phyloP scores from a whole-genome alignment of 441 rosid genomes.

The Isatis lusitanica region DNA sequence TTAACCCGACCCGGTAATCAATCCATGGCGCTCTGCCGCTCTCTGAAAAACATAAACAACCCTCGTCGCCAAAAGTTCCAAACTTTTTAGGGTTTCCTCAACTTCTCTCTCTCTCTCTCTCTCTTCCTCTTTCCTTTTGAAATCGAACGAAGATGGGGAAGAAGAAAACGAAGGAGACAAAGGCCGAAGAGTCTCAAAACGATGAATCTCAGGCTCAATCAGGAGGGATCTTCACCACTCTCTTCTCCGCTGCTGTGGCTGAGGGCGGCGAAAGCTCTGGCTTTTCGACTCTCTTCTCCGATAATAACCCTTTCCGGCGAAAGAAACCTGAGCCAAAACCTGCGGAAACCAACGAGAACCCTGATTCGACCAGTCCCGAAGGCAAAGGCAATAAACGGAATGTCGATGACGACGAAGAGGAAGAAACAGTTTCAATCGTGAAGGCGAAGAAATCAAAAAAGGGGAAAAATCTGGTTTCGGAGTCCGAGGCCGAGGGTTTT shows the following conservation, averaged over 20 bases:
- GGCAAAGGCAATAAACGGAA: conserved; percentile 24
- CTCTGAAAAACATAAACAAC: not conserved
- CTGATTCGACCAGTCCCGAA: conserved; percentile 21
- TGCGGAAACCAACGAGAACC: not conserved
- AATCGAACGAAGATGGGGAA: conserved; percentile 30
- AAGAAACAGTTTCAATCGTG: conserved; percentile 25
- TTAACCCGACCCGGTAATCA: conserved; percentile 18
- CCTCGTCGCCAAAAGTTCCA: not conserved
- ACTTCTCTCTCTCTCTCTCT: not conserved
- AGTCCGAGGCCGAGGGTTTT: not conserved
- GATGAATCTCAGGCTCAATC: conserved; percentile 1
- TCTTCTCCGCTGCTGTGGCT: conserved; percentile 29
- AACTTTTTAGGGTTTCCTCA: conserved; percentile 29
- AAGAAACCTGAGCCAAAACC: conserved; percentile 43
- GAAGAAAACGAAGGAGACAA: conserved; percentile 22
- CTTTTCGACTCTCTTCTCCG: conserved; percentile 65
- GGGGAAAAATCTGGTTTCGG: conserved; percentile 26
- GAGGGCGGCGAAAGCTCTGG: conserved; percentile 27
- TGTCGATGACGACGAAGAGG: conserved; percentile 31
- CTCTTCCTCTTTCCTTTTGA: not conserved
- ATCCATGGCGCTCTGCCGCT: conserved; percentile 5
- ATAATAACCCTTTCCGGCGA: conserved; percentile 81
- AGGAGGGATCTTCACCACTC: conserved; percentile 22
- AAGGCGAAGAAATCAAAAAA: conserved; percentile 43
- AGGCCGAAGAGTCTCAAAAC: conserved; percentile 1